Conservation (phyloP, 2,329 filamentous ascomycete genomes). For the Leptodontidium sp. region DNA sequence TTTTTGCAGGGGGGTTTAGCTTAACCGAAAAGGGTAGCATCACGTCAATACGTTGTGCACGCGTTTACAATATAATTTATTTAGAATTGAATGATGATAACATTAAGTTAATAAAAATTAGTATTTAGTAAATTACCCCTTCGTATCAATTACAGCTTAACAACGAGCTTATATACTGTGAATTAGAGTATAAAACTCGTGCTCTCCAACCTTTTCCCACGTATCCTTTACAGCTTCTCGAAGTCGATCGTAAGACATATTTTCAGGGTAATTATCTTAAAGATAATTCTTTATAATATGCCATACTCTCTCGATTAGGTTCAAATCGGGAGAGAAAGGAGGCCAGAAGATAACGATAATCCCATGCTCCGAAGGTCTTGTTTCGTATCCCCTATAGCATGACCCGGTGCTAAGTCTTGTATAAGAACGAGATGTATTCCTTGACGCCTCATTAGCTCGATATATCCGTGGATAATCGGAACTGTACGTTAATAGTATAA, state of each 20-base stretch:
- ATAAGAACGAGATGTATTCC: slow-evolving; percentile 20
- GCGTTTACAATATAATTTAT: neutral
- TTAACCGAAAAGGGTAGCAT: neutral
- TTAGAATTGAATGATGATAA: neutral
- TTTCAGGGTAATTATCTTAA: slow-evolving; percentile 27
- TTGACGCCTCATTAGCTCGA: slow-evolving; percentile 10
- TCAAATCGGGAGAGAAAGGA: slow-evolving; percentile 25
- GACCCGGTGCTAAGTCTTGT: slow-evolving; percentile 12
- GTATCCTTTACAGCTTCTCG: slow-evolving; percentile 9
- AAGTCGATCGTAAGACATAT: slow-evolving; percentile 11
- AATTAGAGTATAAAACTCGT: neutral
- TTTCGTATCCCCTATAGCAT: slow-evolving; percentile 22
- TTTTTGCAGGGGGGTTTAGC: neutral
- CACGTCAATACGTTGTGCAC: neutral
- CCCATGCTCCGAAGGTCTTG: slow-evolving; percentile 18
- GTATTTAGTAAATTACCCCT: neutral
- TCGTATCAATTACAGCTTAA: neutral
- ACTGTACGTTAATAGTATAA: slow-evolving; percentile 14
- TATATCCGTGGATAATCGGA: slow-evolving; percentile 19
- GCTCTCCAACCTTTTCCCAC: neutral
- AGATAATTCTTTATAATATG: slow-evolving; percentile 33
- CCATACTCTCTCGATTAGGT: slow-evolving; percentile 17
- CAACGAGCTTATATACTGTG: neutral
- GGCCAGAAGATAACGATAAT: slow-evolving; percentile 31
- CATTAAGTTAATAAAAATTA: neutral